Conservation (phyloP, 208 protist genomes). For the Angomonas desouzai region DNA sequence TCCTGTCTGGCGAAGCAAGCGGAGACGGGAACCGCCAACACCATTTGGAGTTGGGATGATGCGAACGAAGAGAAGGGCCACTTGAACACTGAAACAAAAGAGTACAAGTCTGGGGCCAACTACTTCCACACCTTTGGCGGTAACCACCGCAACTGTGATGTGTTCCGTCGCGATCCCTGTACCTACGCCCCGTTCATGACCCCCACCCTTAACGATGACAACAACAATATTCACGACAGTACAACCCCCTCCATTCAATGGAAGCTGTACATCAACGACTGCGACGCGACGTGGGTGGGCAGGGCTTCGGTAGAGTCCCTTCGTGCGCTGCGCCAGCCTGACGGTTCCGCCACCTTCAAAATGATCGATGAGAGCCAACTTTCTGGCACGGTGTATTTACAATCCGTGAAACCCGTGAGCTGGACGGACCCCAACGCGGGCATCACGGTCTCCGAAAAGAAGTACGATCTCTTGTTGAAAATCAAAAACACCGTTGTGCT, state of each 20-base stretch:
- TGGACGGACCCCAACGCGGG: constrained; percentile 43
- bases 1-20: constrained; percentile 67
- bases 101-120: constrained; percentile 72
- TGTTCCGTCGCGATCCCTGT: constrained; percentile 71
- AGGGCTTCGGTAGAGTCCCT: constrained; percentile 59
- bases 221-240: constrained; percentile 17
- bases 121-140: constrained; percentile 90
- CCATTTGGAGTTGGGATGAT: constrained; percentile 66
- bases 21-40: constrained; percentile 34
- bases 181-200: constrained; percentile 82
- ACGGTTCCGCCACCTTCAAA: constrained; percentile 58
- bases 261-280: constrained; percentile 80
- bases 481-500: constrained; percentile 56
- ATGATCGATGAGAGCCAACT: constrained; percentile 43
- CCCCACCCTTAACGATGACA: constrained; percentile 31
- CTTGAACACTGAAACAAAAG: constrained; percentile 46
- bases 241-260: constrained; percentile 43
- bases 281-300: constrained; percentile 83
- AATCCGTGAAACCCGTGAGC: constrained; percentile 68
- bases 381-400: constrained; percentile 69
- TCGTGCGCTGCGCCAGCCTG: constrained; percentile 54
- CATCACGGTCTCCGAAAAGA: constrained; percentile 31
- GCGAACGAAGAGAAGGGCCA: constrained; percentile 22
- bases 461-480: constrained; percentile 46
- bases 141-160: constrained; percentile 77